Evolutionary conservation across 2,329 filamentous ascomycete species (phyloP).

Genomic region (Penicillium sp.): DNA sequence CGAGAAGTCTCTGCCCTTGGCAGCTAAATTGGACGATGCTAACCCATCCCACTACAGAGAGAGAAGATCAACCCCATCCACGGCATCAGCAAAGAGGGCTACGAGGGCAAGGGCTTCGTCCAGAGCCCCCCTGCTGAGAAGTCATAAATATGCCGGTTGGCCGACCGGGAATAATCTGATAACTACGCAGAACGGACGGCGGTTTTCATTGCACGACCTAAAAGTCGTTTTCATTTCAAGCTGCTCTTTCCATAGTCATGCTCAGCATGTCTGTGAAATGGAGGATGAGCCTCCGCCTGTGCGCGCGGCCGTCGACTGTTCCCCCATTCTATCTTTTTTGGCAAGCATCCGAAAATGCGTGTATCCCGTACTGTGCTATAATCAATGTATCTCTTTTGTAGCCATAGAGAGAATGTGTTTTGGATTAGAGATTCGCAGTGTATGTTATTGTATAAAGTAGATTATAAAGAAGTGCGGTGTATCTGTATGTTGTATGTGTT

Average conservation of each 20-base stretch:
- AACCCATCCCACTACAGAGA: constrained; percentile 52
- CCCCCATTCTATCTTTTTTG: constrained; percentile 30
- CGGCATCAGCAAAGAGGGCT: constrained; percentile 75
- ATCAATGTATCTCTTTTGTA: constrained; percentile 47
- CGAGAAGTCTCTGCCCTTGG: constrained; percentile 3
- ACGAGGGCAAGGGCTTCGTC: constrained; percentile 74
- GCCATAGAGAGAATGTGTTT: constrained; percentile 33
- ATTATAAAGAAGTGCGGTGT: neutral
- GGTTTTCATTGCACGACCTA: neutral
- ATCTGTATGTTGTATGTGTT: neutral
- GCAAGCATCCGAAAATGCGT: constrained; percentile 38
- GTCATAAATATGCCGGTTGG: constrained; percentile 28
- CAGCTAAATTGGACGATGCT: constrained; percentile 18
- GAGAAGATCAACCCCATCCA: constrained; percentile 86
- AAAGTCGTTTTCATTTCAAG: neutral
- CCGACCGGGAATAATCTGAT: constrained; percentile 27
- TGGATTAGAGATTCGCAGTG: neutral
- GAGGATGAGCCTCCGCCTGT: constrained; percentile 9
- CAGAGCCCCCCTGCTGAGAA: constrained; percentile 57
- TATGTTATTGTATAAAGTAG: neutral
- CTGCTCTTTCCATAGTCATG: constrained; percentile 9
- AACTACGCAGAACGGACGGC: constrained; percentile 13
- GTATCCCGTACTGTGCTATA: constrained; percentile 47
- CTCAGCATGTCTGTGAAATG: constrained; percentile 17
- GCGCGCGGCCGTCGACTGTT: constrained; percentile 18